A percentile compares a stretch with the other conserved stretches of the same genome.
Conservation (phyloP, 768 basidiomycete genomes). For the Butyriboletus loyo region DNA sequence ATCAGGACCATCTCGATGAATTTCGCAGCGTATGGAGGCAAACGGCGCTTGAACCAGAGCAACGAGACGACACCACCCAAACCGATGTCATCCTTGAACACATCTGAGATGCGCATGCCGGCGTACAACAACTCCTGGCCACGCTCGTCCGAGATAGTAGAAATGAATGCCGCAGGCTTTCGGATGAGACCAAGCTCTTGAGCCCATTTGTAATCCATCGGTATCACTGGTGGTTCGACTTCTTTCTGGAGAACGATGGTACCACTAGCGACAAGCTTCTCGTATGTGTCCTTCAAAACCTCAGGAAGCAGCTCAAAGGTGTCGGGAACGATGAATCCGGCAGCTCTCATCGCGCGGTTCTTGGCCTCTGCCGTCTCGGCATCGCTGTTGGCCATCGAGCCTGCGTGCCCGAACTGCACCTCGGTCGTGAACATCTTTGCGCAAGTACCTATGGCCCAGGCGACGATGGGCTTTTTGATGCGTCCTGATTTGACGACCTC, state of each 20-base stretch:
- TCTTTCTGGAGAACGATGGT: constrained; percentile 69
- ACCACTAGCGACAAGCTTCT: constrained; percentile 70
- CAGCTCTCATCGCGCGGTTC: constrained; percentile 91
- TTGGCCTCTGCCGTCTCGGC: constrained; percentile 98
- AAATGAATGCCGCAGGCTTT: constrained; percentile 98
- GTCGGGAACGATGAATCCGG: constrained; percentile 94
- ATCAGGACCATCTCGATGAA: constrained; percentile 99
- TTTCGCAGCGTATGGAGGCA: constrained; percentile 92
- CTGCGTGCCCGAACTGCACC: constrained; percentile 99
- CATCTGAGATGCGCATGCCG: constrained; percentile 98
- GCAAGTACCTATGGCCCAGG: constrained; percentile 99
- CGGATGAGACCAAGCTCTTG: constrained; percentile 97
- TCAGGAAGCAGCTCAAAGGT: constrained; percentile 95
- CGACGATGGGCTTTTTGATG: constrained; percentile 98
- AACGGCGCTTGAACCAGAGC: constrained; percentile 95
- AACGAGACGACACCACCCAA: constrained; percentile 94
- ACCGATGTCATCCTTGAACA: constrained; percentile 97
- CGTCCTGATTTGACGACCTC: constrained; percentile 90
- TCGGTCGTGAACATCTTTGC: constrained; percentile 99
- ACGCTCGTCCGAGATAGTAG: constrained; percentile 98
- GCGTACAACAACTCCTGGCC: constrained; percentile 98
- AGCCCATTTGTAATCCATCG: constrained; percentile 99
- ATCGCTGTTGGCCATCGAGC: constrained; percentile 96
- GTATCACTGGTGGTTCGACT: constrained; percentile 90
- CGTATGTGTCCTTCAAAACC: constrained; percentile 82